Percentiles rank a stretch among this genome's conserved stretches.
These are phyloP conservation scores for Phytophthora fragariae DNA, from an alignment of 352 stramenopile species.

Conservation along the genomic window DNA sequence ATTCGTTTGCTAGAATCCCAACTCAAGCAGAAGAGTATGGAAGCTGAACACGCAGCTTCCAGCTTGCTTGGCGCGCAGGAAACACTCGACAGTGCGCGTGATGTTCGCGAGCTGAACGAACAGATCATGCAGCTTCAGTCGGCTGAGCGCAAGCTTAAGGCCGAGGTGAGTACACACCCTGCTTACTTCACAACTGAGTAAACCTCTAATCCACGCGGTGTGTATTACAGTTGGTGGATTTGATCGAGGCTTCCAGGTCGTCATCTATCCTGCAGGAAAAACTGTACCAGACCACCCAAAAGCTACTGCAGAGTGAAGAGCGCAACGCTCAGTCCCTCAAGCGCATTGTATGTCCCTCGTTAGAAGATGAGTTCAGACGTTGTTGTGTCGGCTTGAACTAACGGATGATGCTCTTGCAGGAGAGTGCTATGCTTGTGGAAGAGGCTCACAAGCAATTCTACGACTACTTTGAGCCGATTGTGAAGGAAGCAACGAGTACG, in stretches of 20 bases:
- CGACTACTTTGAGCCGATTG: conserved; percentile 58
- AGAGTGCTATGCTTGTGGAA: conserved; percentile 50
- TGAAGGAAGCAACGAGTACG: conserved; percentile 56
- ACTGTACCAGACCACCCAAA: conserved; percentile 58
- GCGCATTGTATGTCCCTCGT: conserved; percentile 52
- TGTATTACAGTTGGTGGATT: conserved; percentile 55
- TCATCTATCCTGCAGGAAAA: conserved; percentile 73
- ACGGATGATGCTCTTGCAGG: conserved; percentile 32
- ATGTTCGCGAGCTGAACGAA: conserved; percentile 65
- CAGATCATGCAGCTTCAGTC: conserved; percentile 69
- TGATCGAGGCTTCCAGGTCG: conserved; percentile 74
- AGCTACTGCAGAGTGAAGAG: conserved; percentile 65
- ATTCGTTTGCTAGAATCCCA: conserved; percentile 70
- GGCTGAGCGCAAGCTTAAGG: conserved; percentile 70
- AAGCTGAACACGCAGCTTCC: conserved; percentile 52
- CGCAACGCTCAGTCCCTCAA: conserved; percentile 51
- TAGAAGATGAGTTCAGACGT: not conserved
- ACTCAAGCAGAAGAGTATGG: conserved; percentile 67
- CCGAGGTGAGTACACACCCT: conserved; percentile 51
- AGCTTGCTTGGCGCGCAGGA: conserved; percentile 57
- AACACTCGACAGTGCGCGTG: conserved; percentile 56
- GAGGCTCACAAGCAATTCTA: conserved; percentile 54
- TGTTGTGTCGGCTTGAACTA: conserved; percentile 3
- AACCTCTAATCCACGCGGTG: not conserved
- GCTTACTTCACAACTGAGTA: not conserved